A percentile compares a stretch with the other conserved stretches of the same genome.
Evolutionary conservation across 2,329 filamentous ascomycete genomes (phyloP).

Genomic region (Aureobasidium namibiae): DNA sequence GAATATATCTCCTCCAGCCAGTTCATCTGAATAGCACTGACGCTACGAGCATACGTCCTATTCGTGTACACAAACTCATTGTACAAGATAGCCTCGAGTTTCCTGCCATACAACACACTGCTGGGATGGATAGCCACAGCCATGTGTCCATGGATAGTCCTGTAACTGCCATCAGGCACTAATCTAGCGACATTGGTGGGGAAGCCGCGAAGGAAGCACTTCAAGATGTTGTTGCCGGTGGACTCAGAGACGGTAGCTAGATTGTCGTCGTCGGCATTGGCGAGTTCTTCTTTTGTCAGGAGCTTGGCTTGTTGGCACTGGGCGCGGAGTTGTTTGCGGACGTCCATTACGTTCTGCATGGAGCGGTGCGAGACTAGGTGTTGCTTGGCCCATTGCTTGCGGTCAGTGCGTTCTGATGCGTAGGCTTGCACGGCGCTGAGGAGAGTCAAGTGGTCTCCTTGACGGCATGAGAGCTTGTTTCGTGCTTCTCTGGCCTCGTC

Average conservation of each 20-base stretch:
- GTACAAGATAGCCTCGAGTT: constrained; percentile 56
- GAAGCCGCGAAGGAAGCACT: constrained; percentile 52
- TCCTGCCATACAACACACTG: constrained; percentile 52
- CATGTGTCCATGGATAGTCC: constrained; percentile 53
- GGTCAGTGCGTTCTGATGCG: constrained; percentile 48
- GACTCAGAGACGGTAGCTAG: constrained; percentile 28
- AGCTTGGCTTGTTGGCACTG: constrained; percentile 45
- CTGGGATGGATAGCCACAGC: constrained; percentile 55
- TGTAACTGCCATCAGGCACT: constrained; percentile 53
- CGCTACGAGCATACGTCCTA: constrained; percentile 53
- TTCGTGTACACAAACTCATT: constrained; percentile 60
- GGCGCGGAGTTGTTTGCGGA: constrained; percentile 52
- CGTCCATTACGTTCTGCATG: constrained; percentile 59
- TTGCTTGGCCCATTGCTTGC: constrained; percentile 51
- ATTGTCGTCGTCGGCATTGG: constrained; percentile 13
- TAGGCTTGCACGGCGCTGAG: constrained; percentile 54
- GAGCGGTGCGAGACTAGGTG: constrained; percentile 55
- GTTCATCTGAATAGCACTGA: constrained; percentile 54
- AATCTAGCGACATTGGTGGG: constrained; percentile 52
- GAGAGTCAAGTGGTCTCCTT: constrained; percentile 57
- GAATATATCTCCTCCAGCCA: constrained; percentile 49
- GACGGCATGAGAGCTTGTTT: constrained; percentile 48
- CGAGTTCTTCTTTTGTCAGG: constrained; percentile 16
- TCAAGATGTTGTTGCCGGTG: constrained; percentile 44
- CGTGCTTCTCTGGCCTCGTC: constrained; percentile 50